These are phyloP conservation scores for Piper longum DNA, from an alignment of 164 flowering plant genomes.

Conservation along the genomic window DNA sequence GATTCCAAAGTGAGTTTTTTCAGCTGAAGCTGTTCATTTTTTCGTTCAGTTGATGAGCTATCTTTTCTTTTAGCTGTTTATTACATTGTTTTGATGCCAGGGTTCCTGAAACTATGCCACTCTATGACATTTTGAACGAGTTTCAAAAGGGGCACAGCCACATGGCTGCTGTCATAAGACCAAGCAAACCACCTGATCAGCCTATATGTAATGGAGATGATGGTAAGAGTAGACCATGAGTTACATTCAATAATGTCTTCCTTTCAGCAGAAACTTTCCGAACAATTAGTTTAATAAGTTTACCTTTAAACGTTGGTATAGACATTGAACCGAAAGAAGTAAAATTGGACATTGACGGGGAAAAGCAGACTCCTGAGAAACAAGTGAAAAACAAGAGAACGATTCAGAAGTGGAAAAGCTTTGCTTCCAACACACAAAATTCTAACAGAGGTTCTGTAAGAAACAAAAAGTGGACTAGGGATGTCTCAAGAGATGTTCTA, in stretches of 20 bases:
- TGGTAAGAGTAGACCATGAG: conserved; percentile 26
- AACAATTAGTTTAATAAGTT: too few species aligned
- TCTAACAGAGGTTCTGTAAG: conserved; percentile 30
- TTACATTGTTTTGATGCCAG: conserved; percentile 14
- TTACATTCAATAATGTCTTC: not conserved
- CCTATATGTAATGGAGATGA: conserved; percentile 18
- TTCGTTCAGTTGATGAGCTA: not conserved
- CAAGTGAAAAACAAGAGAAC: conserved; percentile 29
- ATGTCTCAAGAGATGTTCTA: conserved; percentile 54
- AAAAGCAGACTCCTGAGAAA: conserved; percentile 37
- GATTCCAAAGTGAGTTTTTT: conserved; percentile 59
- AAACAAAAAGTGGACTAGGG: conserved; percentile 76
- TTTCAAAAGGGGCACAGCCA: conserved; percentile 99
- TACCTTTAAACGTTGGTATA: too few species aligned
- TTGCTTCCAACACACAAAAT: conserved; percentile 34
- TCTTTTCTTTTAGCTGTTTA: not conserved
- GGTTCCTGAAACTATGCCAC: conserved; percentile 68
- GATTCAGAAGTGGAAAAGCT: conserved; percentile 74
- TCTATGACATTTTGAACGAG: conserved; percentile 94
- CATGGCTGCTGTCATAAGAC: conserved; percentile 88
- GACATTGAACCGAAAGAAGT: conserved; percentile 29
- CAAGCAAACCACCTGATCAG: conserved; percentile 18
- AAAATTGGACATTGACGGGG: conserved; percentile 55
- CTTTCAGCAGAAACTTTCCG: too few species aligned
- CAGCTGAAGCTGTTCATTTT: not conserved